phyloP scores from a whole-genome alignment of 139 green algal species.

The Chlorella ohadii region DNA sequence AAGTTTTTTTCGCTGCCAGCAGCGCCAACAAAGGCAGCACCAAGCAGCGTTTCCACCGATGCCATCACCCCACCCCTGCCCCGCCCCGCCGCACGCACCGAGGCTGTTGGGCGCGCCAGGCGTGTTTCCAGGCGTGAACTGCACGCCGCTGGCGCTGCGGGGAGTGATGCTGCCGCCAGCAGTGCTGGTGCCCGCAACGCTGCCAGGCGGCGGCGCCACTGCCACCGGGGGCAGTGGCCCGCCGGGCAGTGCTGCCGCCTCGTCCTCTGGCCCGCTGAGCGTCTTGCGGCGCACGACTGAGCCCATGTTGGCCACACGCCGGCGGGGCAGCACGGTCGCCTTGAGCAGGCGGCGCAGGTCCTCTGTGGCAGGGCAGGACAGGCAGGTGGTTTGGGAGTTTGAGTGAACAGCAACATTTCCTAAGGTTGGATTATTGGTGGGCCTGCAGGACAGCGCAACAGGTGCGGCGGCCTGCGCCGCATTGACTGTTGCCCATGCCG shows the following conservation, averaged over 20 bases:
- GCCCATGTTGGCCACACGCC: not conserved
- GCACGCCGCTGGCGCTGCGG: not conserved
- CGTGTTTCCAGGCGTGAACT: not conserved
- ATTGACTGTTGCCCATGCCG: too few relatives aligned
- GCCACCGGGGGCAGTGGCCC: too few relatives aligned
- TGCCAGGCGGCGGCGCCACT: too few relatives aligned
- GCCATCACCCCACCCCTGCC: too few relatives aligned
- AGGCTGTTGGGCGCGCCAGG: not conserved
- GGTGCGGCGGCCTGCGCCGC: too few relatives aligned
- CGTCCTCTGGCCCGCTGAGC: not conserved
- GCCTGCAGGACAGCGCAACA: too few relatives aligned
- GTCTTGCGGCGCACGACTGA: constrained; percentile 25
- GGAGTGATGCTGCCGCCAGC: too few relatives aligned
- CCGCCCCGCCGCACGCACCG: not conserved
- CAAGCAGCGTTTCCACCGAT: too few relatives aligned
- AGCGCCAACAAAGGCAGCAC: too few relatives aligned
- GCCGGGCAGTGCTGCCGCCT: not conserved
- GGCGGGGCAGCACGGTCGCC: constrained; percentile 14
- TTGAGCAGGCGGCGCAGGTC: constrained; percentile 25
- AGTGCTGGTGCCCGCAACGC: too few relatives aligned
- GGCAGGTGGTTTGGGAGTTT: not conserved
- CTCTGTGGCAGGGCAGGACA: not conserved
- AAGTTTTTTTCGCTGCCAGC: too few relatives aligned
- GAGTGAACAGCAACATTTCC: not conserved
- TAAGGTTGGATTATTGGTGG: too few relatives aligned